These are phyloP conservation scores for Mallotus repandus DNA, from an alignment of 441 rosid genomes.

Conservation along the genomic window DNA sequence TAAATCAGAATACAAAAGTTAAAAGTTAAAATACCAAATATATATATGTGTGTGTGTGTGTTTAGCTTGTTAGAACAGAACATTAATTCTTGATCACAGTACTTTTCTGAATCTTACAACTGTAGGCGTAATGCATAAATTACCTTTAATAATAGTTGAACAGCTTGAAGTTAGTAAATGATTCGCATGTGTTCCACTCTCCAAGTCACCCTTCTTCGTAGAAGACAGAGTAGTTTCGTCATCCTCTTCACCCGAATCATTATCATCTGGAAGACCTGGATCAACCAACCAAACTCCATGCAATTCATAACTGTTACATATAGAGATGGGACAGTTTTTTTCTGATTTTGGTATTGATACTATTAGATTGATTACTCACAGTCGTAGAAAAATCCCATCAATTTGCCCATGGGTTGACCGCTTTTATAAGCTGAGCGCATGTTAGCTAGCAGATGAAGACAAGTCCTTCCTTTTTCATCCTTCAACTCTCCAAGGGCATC, in stretches of 20 bases:
- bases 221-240: background rate
- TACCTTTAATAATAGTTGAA: background rate
- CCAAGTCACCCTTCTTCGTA: background rate
- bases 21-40: too few species aligned
- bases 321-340: too few species aligned
- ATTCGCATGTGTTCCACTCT: background rate
- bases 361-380: slow-evolving; percentile 12
- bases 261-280: background rate
- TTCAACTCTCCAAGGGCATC: background rate
- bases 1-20: too few species aligned
- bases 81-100: too few species aligned
- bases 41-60: too few species aligned
- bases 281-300: background rate
- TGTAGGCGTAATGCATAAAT: background rate
- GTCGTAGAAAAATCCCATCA: background rate
- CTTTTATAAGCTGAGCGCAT: slow-evolving; percentile 28
- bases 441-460: slow-evolving; percentile 26
- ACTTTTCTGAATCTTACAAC: too few species aligned
- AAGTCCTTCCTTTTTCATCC: slow-evolving; percentile 13
- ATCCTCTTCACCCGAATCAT: background rate
- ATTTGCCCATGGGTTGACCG: background rate
- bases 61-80: too few species aligned
- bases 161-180: background rate
- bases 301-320: too few species aligned
- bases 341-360: background rate